Conservation (phyloP, 2,329 filamentous ascomycete genomes). For the Diplodia seriata region DNA sequence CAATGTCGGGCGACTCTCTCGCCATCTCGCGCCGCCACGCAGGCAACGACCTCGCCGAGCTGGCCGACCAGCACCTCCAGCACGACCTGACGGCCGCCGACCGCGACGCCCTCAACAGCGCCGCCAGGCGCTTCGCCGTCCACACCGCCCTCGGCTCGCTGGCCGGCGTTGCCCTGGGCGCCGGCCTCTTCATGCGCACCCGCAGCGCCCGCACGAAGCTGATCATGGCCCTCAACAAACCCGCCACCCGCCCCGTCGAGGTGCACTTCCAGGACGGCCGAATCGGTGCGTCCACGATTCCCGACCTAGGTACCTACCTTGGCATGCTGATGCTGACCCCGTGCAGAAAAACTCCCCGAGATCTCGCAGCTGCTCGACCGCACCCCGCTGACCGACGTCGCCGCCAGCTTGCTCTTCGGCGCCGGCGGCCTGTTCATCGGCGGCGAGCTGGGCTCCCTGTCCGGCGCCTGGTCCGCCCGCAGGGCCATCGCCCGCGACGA, state of each 20-base stretch:
- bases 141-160: conserved; percentile 66
- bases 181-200: conserved; percentile 64
- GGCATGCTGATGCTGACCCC: no score
- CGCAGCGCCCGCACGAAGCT: conserved; percentile 63
- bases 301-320: neutral
- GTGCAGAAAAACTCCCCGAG: conserved; percentile 67
- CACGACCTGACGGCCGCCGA: conserved; percentile 66
- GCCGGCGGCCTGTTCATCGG: conserved; percentile 68
- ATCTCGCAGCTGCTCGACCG: conserved; percentile 65
- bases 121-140: conserved; percentile 61
- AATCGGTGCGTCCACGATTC: conserved; percentile 52
- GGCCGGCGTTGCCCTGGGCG: conserved; percentile 65
- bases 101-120: conserved; percentile 63
- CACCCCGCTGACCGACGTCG: conserved; percentile 64
- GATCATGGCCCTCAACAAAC: conserved; percentile 65
- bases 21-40: conserved; percentile 56
- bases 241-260: conserved; percentile 66
- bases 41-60: conserved; percentile 58
- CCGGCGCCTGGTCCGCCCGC: conserved; percentile 62
- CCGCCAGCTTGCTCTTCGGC: conserved; percentile 68
- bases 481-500: conserved; percentile 62
- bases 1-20: conserved; percentile 55
- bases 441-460: conserved; percentile 67
- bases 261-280: conserved; percentile 68
- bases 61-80: conserved; percentile 66